Base-by-base conservation (phyloP, 2,329 filamentous ascomycete species). In the Penicillium brasilianum region DNA sequence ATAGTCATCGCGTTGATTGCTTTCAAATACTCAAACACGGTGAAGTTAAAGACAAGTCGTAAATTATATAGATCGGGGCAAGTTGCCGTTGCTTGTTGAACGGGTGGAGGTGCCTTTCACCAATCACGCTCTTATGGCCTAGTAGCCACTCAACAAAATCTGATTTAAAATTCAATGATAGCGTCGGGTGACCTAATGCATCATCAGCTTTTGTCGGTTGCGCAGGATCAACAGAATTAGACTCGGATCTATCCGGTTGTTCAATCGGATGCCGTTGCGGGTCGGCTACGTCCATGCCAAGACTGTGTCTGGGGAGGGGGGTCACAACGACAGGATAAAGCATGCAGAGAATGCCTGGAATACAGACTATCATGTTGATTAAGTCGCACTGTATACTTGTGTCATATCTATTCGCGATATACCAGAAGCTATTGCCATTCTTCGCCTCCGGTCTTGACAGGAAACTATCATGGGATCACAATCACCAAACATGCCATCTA, bases 211-310 rank as follows among this genome's bases (percentile, higher is more conserved):
- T 18, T 13, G 39, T 22, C 39, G n/a, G n/a, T 6, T 43, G 9
- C 39, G 10, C 18, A 43, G 8, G 18, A n/a, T 16, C 18, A 18
- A 16, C 10, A 10, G 16, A 13, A 5, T n/a, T 43, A 22, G 39
- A 13, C 39, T 49, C 57, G 49, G 57, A 59, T 55, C 32, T 44
- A 55, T 55, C 57, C 57, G 51, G 20, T 9, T n/a, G 43, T 18
- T n/a, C 51, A 59, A 59, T 55, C 22, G 53, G 39, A 56, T 52
- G 53, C 30, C 53, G 28, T 30, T 52, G 53, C 58, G 53, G 52
- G 46, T 30, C 52, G 20, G 55, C 43, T 39, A 25, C 43, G 18
- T 50, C 48, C 48, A 34, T 32, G 48, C 48, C 32, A 57, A 57
- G 43, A 39, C 30, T 13, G 1, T 41, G 22, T 22, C 20, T 36